A percentile compares a stretch with the other conserved stretches of the same genome.
These are phyloP conservation scores for Potentilla sterilis DNA, from an alignment of 306 rosid species.

Conservation along the genomic window DNA sequence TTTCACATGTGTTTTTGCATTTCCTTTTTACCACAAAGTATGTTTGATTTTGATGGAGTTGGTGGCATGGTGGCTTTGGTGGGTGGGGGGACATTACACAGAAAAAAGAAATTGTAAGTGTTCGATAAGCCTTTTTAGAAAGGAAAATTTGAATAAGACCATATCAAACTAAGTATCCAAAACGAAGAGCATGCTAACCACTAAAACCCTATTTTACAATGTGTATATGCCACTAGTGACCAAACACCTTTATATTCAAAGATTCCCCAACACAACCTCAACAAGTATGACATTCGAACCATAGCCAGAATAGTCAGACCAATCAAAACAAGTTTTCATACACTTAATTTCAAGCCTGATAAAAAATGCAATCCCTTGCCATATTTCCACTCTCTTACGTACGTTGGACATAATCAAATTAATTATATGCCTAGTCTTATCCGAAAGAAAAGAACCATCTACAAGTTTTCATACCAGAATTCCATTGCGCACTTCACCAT, in stretches of 20 bases:
- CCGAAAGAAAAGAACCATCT: neutral
- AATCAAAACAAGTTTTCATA: neutral
- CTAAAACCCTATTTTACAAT: slow-evolving; percentile 36
- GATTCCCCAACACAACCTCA: slow-evolving; percentile 56
- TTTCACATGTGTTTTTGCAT: neutral
- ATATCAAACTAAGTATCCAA: slow-evolving; percentile 37
- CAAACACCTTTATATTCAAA: slow-evolving; percentile 44
- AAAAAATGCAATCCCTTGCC: neutral
- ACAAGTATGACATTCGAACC: neutral
- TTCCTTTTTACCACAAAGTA: slow-evolving; percentile 26
- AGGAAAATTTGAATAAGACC: slow-evolving; percentile 27
- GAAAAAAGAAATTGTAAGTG: slow-evolving; percentile 4
- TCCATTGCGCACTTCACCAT: neutral
- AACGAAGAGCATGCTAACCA: slow-evolving; percentile 55
- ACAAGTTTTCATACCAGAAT: neutral
- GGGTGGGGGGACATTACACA: slow-evolving; percentile 29
- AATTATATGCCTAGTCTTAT: neutral
- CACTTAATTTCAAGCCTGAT: neutral
- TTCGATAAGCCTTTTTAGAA: slow-evolving; percentile 24
- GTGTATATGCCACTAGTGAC: slow-evolving; percentile 40
- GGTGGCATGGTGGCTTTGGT: slow-evolving; percentile 36
- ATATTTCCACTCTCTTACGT: neutral
- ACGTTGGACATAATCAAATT: neutral
- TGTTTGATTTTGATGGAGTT: slow-evolving; percentile 29
- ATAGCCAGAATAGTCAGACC: neutral